Base-by-base conservation (phyloP, 805 yeast genomes). In the Martiniozyma abietophila region DNA sequence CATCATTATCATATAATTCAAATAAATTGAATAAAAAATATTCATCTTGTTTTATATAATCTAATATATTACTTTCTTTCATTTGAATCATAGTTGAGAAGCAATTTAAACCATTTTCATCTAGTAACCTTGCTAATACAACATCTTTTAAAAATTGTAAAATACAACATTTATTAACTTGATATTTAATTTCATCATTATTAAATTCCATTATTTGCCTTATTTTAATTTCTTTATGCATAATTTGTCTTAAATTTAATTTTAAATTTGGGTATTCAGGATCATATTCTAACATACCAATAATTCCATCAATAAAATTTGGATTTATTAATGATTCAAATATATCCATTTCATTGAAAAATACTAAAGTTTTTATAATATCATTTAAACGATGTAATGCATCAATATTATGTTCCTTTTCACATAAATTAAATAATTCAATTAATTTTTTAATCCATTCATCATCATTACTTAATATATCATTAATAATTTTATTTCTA, bases 211-310 rank as follows among this genome's bases (percentile, higher is more conserved):
- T 59, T 4, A 86, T 81, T 44, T 80, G 79, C 52, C 79, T 80
- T 58, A 82, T 80, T 26, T 66, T 65, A 6, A 77, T 58, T 29
- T 74, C 73, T 41, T 75, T 68, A 4, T 52, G 49, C 21, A 85
- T 53, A 49, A 71, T 80, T 16, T 72, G 73, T 34, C 96, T 62
- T 58, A 83, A 84, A 46, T 83, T 80, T 4, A 95, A 84, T 54
- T 84, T 86, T 43, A 68, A 67, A 10, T 66, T 65, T 1, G 96
- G 95, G 48, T 71, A 84, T 37, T 83, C 94, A 0, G 92, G 81
- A 53, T 92, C 96, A 54, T 85, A 80, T 54, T 92, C 98, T 30
- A 89, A 58, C 9, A 85, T 80, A 1, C 95, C 95, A 9, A 79
- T 69, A 4, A 84, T 59, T 1, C 81, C 80, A 47, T 64, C 49